These are phyloP conservation scores for Alternaria hordeiaustralica DNA, from an alignment of 2,329 filamentous ascomycete genomes.

Conservation along the genomic window DNA sequence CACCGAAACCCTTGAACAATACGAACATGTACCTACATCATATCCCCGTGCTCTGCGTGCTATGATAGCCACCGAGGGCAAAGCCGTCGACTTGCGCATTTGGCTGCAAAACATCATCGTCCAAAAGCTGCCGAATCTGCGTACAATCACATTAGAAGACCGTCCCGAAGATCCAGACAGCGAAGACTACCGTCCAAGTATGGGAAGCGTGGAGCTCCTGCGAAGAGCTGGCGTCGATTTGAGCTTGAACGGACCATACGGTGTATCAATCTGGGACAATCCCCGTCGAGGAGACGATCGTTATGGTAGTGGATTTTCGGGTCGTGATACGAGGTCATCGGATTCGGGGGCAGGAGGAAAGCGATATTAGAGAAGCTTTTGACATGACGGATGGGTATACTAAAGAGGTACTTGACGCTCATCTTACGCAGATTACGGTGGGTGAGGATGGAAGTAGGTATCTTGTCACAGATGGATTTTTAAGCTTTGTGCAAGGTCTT, in stretches of 20 bases:
- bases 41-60: not conserved
- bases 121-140: not conserved
- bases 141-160: not conserved
- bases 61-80: not conserved
- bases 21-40: not conserved
- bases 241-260: not conserved
- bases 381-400: not conserved
- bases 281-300: not conserved
- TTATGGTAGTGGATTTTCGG: not conserved
- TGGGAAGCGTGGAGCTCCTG: not conserved
- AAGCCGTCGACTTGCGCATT: not conserved
- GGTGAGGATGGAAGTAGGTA: not conserved
- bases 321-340: not conserved
- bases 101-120: not conserved
- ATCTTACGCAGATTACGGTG: not conserved
- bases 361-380: not conserved
- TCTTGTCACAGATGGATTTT: not conserved
- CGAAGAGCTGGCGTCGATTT: not conserved
- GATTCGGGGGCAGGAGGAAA: not conserved
- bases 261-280: no score
- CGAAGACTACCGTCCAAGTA: not conserved
- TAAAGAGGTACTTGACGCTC: not conserved
- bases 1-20: not conserved
- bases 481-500: not conserved
- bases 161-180: not conserved